These are phyloP conservation scores for Exobasidium cylindrosporum DNA, from an alignment of 1,284 basidiomycete species.

Conservation along the genomic window DNA sequence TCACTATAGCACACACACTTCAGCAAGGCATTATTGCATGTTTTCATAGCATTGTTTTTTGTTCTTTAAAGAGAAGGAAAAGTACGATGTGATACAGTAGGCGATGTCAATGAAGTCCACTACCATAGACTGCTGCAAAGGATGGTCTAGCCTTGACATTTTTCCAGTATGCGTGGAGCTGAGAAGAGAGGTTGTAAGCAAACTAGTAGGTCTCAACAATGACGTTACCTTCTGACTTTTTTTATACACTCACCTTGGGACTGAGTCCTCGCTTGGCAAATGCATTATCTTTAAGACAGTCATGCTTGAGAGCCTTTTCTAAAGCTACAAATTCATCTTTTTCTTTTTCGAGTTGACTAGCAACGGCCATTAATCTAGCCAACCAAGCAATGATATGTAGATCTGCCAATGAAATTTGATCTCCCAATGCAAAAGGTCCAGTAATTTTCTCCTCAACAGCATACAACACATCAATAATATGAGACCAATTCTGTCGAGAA, in stretches of 20 bases:
- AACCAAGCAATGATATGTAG: slow-evolving; percentile 77
- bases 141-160: slow-evolving; percentile 21
- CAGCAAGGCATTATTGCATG: background rate
- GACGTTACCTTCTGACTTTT: too few species aligned
- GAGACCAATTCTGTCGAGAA: slow-evolving; percentile 58
- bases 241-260: slow-evolving; percentile 9
- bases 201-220: too few species aligned
- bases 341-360: slow-evolving; percentile 59
- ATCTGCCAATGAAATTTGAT: slow-evolving; percentile 73
- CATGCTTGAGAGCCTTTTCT: slow-evolving; percentile 22
- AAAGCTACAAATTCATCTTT: slow-evolving; percentile 55
- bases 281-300: background rate
- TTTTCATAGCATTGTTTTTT: slow-evolving; percentile 1
- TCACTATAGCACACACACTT: background rate
- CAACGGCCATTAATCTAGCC: slow-evolving; percentile 64
- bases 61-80: too few species aligned
- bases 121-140: slow-evolving; percentile 30
- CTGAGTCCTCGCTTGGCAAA: slow-evolving; percentile 3
- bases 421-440: slow-evolving; percentile 71
- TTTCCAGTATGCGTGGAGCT: slow-evolving; percentile 20
- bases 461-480: slow-evolving; percentile 59
- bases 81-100: too few species aligned
- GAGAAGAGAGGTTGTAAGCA: slow-evolving; percentile 5
- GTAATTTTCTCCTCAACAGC: slow-evolving; percentile 65
- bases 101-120: slow-evolving; percentile 35